Base-by-base conservation (phyloP, 805 yeast species). In the Saturnispora galanensis region DNA sequence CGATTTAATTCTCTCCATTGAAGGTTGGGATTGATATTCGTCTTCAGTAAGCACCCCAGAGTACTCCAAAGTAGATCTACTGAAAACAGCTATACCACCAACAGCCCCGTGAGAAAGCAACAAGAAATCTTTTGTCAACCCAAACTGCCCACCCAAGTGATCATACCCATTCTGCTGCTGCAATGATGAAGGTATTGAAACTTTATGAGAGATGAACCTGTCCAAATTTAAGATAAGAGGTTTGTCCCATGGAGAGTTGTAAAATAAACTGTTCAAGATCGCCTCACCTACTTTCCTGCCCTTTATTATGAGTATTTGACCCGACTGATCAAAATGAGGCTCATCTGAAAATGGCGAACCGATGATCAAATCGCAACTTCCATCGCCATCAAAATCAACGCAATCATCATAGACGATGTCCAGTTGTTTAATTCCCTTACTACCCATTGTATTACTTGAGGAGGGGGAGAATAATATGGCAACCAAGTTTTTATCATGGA, bases 291-390 rank as follows among this genome's bases (percentile, higher is more conserved):
- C 39, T 17, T 10, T n/a, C 7, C 41, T 17, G 3, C 59, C 60
- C 42, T 50, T 48, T 10, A 57, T 29, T 3, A 51, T 40, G 5
- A 41, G 26, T 2, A 53, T 41, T 7, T 26, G 10, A 1, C 61
- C 61, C 7, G 38, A 2, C 42, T 54, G 56, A 10, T 38, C 31
- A 7, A 31, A 11, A 8, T 21, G 8, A 3, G 12, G 12, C 15
- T 8, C 16, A 44, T 55, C 79, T 28, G 63, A 57, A 39, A 56
- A 61, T 3, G 73, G 69, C 1, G 78, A 69, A 0, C 74, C 68
- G 3, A 78, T 53, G 2, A 74, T 46, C 10, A 78, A 47, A 37
- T 71, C 76, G 0, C 62, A 63, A 5, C 58, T 45, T 0, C 69
- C 71, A 48, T 68, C 74, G 5, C 54, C 56, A 51, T 64, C 61